Percentiles rank a stretch among this genome's conserved stretches.
Evolutionary conservation across 2,329 filamentous ascomycete species (phyloP).

Genomic region (Fusarium graminum): DNA sequence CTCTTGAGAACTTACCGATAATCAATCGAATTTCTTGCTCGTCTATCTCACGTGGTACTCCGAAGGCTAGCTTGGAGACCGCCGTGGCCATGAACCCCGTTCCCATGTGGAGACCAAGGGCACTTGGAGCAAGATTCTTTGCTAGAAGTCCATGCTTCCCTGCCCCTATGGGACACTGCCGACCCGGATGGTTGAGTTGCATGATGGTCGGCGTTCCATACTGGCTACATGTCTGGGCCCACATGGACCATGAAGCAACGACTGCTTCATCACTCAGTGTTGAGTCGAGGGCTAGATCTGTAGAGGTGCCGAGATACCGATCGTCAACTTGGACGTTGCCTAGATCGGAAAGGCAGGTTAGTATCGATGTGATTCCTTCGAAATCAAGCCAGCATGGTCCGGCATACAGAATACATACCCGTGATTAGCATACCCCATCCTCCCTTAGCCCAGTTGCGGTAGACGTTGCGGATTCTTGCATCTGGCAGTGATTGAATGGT

Average conservation of each 20-base stretch:
- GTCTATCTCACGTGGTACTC: background rate
- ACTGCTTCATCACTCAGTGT: background rate
- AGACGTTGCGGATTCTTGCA: background rate
- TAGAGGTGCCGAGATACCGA: constrained; percentile 1
- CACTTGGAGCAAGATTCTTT: constrained; percentile 1
- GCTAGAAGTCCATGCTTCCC: background rate
- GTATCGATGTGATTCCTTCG: background rate
- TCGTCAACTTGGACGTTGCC: constrained; percentile 9
- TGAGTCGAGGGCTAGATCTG: constrained; percentile 1
- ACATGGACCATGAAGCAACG: background rate
- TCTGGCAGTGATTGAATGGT: background rate
- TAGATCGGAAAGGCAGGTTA: background rate
- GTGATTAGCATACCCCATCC: constrained; percentile 6
- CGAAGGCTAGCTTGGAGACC: background rate
- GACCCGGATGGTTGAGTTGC: constrained; percentile 3
- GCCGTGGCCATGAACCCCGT: background rate
- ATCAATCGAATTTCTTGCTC: background rate
- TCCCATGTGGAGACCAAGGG: background rate
- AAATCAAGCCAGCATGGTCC: background rate
- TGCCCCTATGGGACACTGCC: constrained; percentile 6
- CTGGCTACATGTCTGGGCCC: background rate
- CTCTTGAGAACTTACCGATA: background rate
- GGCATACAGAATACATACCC: background rate
- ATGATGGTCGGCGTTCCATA: background rate
- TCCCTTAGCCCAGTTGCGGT: constrained; percentile 1